Base-by-base conservation (phyloP, 345 rosid species). In the Clarkia xantiana region DNA sequence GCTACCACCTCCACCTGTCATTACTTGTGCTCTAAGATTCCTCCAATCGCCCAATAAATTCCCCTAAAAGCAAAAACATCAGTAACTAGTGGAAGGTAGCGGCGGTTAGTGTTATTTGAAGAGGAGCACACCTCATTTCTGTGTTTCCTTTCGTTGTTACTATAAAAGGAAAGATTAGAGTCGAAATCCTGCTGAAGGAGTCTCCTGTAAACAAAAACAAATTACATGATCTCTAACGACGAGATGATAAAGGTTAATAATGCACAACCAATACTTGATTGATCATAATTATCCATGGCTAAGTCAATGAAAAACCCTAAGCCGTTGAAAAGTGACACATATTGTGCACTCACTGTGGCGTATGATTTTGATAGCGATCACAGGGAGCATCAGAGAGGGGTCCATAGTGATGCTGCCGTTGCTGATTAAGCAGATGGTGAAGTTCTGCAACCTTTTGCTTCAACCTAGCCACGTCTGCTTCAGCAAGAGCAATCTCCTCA, bases 401-500 rank as follows among this genome's bases (percentile, higher is more conserved):
- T 47, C 93, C 81, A 49, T 76, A 81, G 56, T 81, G 88, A 65
- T 73, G 81, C 67, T 82, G 95, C 20, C 96, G 72, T 64, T 91
- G 98, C 72, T 91, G 98, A 76, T 77, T 91, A 63, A 91, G 93
- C 65, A 86, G 98, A 59, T 84, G 94, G 62, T 91, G 96, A 56
- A 91, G 94, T 72, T 91, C 98, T 15, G 96, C 95, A 68, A 91
- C 96, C 68, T 91, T 91, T 67, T 91, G 96, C 73, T 91, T 91
- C 68, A 91, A 72, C 69, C 96, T 80, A 64, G 96, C 94, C 58
- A 91, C 98, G 72, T 91, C 96, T 23, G 94, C 96, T 79, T 91
- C 98, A 43, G 98, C 98, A 62, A 86, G 87, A 69, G 98, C 96
- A 68, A 91, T 91, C 80, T 91, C 98, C 78, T 91, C 96, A 39